phyloP scores from a whole-genome alignment of 1,284 basidiomycete species.

The Boletus sp. region DNA sequence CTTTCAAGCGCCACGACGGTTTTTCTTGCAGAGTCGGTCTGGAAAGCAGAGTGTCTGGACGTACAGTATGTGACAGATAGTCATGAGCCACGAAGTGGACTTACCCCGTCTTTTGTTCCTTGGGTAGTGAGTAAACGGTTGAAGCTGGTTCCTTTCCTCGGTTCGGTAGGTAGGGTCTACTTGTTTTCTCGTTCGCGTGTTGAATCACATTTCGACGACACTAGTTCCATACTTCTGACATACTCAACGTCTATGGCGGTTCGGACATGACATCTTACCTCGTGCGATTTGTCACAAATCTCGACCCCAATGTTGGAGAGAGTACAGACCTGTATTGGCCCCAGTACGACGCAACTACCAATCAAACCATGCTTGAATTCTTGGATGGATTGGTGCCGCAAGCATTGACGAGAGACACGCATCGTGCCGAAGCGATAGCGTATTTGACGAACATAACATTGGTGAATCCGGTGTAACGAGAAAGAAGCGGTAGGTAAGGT shows the following conservation, averaged over 20 bases:
- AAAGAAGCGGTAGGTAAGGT: too few relatives aligned
- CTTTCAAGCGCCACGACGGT: conserved; percentile 54
- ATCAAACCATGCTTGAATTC: conserved; percentile 44
- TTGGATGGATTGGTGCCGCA: conserved; percentile 38
- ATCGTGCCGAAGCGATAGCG: conserved; percentile 40
- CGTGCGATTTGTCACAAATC: conserved; percentile 40
- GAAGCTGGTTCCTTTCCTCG: conserved; percentile 41
- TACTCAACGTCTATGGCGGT: conserved; percentile 37
- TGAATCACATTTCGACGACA: not conserved
- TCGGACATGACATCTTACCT: conserved; percentile 40
- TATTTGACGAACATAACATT: conserved; percentile 38
- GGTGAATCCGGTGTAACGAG: conserved; percentile 28
- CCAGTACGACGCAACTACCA: conserved; percentile 35
- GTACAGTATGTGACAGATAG: conserved; percentile 36
- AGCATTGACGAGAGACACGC: conserved; percentile 39
- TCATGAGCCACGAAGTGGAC: not conserved
- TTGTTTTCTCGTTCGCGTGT: not conserved
- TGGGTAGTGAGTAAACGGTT: conserved; percentile 42
- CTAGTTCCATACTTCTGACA: conserved; percentile 38
- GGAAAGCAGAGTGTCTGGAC: conserved; percentile 46
- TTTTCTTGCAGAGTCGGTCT: conserved; percentile 42
- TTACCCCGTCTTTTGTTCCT: not conserved
- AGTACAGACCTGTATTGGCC: conserved; percentile 44
- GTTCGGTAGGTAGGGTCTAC: conserved; percentile 36
- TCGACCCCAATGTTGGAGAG: conserved; percentile 46